Conservation (phyloP, 176 grass and related monocot species). For the Ensete ventricosum region DNA sequence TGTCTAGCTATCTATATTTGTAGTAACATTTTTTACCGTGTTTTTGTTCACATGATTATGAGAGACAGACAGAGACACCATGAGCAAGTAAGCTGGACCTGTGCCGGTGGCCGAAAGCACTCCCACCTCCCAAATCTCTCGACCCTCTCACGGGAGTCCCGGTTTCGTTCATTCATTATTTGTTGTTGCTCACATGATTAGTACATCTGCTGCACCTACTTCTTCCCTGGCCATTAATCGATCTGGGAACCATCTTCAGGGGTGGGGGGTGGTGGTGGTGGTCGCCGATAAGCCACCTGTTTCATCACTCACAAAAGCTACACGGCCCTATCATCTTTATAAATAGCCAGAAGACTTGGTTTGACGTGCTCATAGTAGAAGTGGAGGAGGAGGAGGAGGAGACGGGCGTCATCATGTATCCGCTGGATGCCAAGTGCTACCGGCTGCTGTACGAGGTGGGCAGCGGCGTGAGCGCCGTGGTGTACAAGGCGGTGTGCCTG, state of each 20-base stretch:
- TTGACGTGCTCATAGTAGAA: not conserved
- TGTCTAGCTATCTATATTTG: not conserved
- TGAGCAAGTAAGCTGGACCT: not conserved
- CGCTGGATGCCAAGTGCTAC: slow-evolving; percentile 51
- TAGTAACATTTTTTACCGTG: not conserved
- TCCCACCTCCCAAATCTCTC: no score
- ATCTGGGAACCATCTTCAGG: not conserved
- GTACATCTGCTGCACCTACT: not conserved
- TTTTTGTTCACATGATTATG: no score
- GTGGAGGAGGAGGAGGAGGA: not conserved
- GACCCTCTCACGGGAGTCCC: not conserved
- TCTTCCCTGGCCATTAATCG: not conserved
- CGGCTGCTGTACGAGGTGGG: slow-evolving; percentile 55
- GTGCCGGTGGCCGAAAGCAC: no score
- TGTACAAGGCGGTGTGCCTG: slow-evolving; percentile 81
- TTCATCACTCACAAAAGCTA: not conserved
- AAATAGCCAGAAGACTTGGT: no score
- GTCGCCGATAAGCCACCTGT: not conserved
- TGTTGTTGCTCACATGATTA: not conserved
- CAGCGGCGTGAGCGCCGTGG: slow-evolving; percentile 68
- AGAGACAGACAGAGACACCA: no score
- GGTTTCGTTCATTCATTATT: not conserved
- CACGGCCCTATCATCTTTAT: not conserved
- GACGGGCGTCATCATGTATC: slow-evolving; percentile 24
- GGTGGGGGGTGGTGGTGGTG: not conserved